Conservation (phyloP, 768 basidiomycete species). For the Hirschioporus abietinus region DNA sequence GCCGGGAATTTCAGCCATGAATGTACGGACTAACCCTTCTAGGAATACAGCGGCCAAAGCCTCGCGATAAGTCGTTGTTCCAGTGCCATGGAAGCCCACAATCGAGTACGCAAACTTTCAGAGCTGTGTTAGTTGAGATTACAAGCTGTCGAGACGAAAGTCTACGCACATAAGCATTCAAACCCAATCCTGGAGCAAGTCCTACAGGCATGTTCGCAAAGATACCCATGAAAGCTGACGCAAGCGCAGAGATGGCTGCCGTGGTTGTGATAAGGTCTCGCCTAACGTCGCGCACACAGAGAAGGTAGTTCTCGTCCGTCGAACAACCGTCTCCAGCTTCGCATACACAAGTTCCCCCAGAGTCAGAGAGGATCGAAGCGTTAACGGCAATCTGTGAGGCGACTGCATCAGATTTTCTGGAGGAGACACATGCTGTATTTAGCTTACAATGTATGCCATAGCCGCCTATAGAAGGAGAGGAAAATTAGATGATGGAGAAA, state of each 20-base stretch:
- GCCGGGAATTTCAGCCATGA: not conserved
- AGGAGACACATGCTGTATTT: constrained; percentile 6
- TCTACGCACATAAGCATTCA: constrained; percentile 69
- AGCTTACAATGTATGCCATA: constrained; percentile 77
- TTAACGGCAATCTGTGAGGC: constrained; percentile 72
- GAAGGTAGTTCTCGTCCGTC: constrained; percentile 44
- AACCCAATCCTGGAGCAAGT: constrained; percentile 79
- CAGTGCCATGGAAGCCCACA: constrained; percentile 76
- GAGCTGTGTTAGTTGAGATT: not conserved
- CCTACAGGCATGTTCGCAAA: constrained; percentile 87
- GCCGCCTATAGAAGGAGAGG: constrained; percentile 42
- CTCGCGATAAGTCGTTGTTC: constrained; percentile 67
- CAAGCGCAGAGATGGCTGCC: constrained; percentile 67
- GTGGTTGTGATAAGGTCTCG: constrained; percentile 81
- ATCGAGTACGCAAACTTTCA: constrained; percentile 80
- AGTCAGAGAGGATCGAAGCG: constrained; percentile 67
- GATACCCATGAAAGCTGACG: constrained; percentile 78
- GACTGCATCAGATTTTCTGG: not conserved
- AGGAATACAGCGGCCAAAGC: constrained; percentile 83
- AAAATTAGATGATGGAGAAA: constrained; percentile 6
- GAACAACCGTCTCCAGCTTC: constrained; percentile 49
- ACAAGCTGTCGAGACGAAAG: constrained; percentile 6
- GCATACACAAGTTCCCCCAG: constrained; percentile 82
- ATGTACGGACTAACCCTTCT: constrained; percentile 55
- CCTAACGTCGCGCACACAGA: constrained; percentile 55